Conservation (phyloP, 768 basidiomycete species). For the Macrocybe gigantea region DNA sequence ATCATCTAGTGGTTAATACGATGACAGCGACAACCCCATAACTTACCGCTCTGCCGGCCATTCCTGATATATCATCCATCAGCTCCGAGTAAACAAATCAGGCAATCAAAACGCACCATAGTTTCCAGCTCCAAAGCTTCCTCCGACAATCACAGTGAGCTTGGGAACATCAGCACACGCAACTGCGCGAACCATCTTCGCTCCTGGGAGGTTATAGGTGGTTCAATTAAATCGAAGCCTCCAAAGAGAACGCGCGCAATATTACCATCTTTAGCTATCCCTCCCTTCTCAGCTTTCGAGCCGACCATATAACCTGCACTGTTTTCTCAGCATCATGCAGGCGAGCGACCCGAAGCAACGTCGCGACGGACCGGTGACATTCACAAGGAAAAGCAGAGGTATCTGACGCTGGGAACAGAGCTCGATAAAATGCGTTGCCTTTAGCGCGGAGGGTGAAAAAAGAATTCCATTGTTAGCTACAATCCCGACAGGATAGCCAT, state of each 20-base stretch:
- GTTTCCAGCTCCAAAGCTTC: constrained; percentile 93
- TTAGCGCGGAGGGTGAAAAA: constrained; percentile 89
- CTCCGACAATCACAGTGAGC: constrained; percentile 87
- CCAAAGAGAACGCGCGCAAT: neutral
- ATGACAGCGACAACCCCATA: neutral
- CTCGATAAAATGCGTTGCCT: constrained; percentile 94
- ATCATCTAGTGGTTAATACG: constrained; percentile 1
- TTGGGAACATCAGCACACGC: constrained; percentile 94
- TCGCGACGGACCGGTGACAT: constrained; percentile 66
- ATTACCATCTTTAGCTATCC: constrained; percentile 87
- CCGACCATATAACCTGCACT: constrained; percentile 86
- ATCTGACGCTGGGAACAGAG: constrained; percentile 89
- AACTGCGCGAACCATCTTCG: constrained; percentile 96
- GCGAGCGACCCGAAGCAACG: neutral
- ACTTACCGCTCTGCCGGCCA: constrained; percentile 89
- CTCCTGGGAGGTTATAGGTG: constrained; percentile 31
- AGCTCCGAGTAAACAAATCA: constrained; percentile 1
- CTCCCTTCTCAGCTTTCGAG: constrained; percentile 89
- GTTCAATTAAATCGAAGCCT: neutral
- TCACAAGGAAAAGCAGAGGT: constrained; percentile 89
- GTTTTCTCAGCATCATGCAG: constrained; percentile 5
- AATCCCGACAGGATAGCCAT: constrained; percentile 88
- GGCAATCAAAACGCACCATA: constrained; percentile 53
- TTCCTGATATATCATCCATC: constrained; percentile 42
- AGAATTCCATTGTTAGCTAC: constrained; percentile 93